phyloP scores from a whole-genome alignment of 1,284 basidiomycete genomes.

The Stygiomarasmius scandens region DNA sequence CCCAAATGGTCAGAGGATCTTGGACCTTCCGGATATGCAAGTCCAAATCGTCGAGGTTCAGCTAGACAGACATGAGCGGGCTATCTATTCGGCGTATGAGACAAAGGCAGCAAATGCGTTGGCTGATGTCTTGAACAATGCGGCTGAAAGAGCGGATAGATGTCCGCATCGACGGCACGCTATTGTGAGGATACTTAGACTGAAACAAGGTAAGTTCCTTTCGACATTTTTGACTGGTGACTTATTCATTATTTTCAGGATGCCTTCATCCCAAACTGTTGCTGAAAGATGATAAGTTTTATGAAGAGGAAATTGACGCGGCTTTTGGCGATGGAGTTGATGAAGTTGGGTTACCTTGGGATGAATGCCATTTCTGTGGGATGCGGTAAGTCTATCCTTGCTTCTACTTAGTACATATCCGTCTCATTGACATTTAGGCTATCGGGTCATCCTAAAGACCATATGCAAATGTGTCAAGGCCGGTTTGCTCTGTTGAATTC shows the following conservation, averaged over 20 bases:
- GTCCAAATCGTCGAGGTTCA: not conserved
- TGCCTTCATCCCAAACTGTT: not conserved
- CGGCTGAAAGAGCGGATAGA: not conserved
- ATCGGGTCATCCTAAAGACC: not conserved
- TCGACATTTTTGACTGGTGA: not conserved
- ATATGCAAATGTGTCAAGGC: not conserved
- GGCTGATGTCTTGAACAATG: not conserved
- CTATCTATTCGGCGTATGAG: not conserved
- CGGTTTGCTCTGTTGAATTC: not conserved
- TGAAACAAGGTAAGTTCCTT: not conserved
- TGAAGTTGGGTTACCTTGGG: not conserved
- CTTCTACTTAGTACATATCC: not conserved
- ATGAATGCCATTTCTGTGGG: not conserved
- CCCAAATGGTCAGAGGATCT: constrained; percentile 2
- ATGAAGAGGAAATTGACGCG: not conserved
- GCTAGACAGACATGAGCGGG: not conserved
- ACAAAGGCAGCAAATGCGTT: not conserved
- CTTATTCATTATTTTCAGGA: not conserved
- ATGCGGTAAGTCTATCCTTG: not conserved
- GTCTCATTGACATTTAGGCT: not conserved
- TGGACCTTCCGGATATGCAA: not conserved
- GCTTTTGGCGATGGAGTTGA: not conserved
- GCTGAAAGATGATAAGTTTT: not conserved
- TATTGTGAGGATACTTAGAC: not conserved
- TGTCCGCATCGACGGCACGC: not conserved